Conservation (phyloP, 2,329 filamentous ascomycete genomes). For the Curvularia lunata region DNA sequence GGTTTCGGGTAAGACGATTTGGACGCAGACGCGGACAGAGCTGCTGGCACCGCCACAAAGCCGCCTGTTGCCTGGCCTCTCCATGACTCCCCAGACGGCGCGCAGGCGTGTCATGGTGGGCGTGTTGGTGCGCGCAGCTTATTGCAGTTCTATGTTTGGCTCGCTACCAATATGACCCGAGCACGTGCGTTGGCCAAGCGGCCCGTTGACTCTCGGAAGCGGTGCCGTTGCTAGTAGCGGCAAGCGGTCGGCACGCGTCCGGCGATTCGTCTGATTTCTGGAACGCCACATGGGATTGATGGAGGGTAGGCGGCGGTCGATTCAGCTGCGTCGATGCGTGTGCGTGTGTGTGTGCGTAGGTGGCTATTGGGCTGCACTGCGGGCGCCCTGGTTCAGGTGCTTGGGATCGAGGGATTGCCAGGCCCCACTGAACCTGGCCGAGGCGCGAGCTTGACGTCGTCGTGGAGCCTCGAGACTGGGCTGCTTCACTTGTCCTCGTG, state of each 20-base stretch:
- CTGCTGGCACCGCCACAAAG: constrained; percentile 32
- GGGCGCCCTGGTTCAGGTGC: not conserved
- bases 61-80: constrained; percentile 17
- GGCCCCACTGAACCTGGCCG: constrained; percentile 8
- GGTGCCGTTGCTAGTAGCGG: constrained; percentile 25
- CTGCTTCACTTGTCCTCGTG: not conserved
- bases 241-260: constrained; percentile 19
- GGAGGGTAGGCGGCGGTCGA: constrained; percentile 10
- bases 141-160: constrained; percentile 22
- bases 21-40: constrained; percentile 24
- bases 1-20: constrained; percentile 27
- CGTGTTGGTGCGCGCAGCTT: constrained; percentile 20
- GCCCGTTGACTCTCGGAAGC: constrained; percentile 24
- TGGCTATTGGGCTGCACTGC: constrained; percentile 9
- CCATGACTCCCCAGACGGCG: constrained; percentile 16
- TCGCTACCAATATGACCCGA: constrained; percentile 23
- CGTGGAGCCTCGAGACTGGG: not conserved
- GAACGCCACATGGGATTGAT: constrained; percentile 9
- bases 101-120: constrained; percentile 19
- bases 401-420: constrained; percentile 1
- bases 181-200: constrained; percentile 25
- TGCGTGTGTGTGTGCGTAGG: not conserved
- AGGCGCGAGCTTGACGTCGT: not conserved
- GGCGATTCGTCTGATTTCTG: constrained; percentile 21
- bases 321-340: not conserved